Percentiles rank a stretch among this genome's conserved stretches.
Conservation (phyloP, 1,284 basidiomycete genomes). For the Heterobasidion parviporum region DNA sequence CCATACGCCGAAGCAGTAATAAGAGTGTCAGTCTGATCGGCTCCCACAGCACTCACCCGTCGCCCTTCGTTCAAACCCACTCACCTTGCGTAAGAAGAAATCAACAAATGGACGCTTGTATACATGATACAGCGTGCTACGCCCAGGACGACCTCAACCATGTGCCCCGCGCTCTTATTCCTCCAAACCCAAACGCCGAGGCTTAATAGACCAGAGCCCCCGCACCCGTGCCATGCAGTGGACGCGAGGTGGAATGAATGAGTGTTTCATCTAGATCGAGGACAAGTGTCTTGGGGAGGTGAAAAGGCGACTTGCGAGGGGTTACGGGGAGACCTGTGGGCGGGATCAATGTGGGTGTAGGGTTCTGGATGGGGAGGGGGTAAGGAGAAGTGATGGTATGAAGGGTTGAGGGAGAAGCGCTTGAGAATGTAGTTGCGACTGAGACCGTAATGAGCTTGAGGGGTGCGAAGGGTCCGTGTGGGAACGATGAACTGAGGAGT, state of each 20-base stretch:
- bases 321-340: conserved; percentile 41
- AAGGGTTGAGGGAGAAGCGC: background rate
- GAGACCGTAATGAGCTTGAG: conserved; percentile 1
- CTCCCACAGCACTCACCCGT: background rate
- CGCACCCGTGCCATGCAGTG: conserved; percentile 31
- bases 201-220: conserved; percentile 56
- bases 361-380: conserved; percentile 20
- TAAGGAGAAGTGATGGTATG: conserved; percentile 13
- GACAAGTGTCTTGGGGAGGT: conserved; percentile 84
- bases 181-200: conserved; percentile 41
- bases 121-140: conserved; percentile 92
- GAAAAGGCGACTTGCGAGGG: conserved; percentile 61
- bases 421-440: background rate
- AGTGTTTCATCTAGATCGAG: conserved; percentile 97
- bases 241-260: conserved; percentile 92
- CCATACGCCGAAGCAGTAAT: background rate
- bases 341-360: conserved; percentile 22
- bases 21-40: conserved; percentile 5
- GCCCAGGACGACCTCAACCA: conserved; percentile 91
- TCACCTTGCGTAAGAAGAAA: conserved; percentile 89
- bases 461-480: conserved; percentile 7
- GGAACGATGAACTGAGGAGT: conserved; percentile 7
- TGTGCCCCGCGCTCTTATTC: conserved; percentile 74
- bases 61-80: conserved; percentile 15
- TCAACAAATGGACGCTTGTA: conserved; percentile 98